These are phyloP conservation scores for Trichoderma sp. DNA, from an alignment of 2,329 filamentous ascomycete genomes.

Conservation along the genomic window DNA sequence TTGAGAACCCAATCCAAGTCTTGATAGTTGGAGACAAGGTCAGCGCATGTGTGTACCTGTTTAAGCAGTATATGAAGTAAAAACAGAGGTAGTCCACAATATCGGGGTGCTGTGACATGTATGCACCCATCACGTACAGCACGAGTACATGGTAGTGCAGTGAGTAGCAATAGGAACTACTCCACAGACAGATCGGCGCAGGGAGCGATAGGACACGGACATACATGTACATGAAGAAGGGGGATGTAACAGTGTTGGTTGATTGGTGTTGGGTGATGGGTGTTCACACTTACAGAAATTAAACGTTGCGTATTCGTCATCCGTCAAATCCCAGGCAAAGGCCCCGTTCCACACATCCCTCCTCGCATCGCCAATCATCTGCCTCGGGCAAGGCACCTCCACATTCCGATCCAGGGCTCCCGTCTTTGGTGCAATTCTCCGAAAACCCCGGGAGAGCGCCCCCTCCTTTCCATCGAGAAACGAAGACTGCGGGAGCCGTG, in stretches of 20 bases:
- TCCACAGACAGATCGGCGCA: neutral
- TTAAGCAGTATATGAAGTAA: neutral
- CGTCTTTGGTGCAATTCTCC: slow-evolving; percentile 13
- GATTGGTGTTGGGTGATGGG: neutral
- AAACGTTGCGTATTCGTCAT: slow-evolving; percentile 11
- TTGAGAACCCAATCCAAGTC: slow-evolving; percentile 14
- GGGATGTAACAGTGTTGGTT: too few species aligned
- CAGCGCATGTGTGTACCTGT: neutral
- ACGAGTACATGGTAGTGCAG: neutral
- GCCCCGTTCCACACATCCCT: slow-evolving; percentile 8
- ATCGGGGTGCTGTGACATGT: neutral
- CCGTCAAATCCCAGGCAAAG: slow-evolving; percentile 15
- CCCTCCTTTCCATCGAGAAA: neutral
- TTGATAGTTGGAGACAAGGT: neutral
- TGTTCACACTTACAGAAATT: slow-evolving; percentile 9
- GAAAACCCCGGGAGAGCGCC: neutral
- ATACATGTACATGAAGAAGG: neutral
- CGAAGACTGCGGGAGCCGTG: neutral
- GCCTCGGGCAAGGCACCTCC: neutral
- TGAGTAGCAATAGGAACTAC: neutral
- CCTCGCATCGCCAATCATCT: slow-evolving; percentile 16
- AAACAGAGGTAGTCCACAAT: neutral
- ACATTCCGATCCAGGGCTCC: neutral
- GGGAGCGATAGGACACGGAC: neutral
- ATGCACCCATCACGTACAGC: neutral